Evolutionary conservation across 331 rosid genomes (phyloP).

Genomic region (Telfairia occidentalis): DNA sequence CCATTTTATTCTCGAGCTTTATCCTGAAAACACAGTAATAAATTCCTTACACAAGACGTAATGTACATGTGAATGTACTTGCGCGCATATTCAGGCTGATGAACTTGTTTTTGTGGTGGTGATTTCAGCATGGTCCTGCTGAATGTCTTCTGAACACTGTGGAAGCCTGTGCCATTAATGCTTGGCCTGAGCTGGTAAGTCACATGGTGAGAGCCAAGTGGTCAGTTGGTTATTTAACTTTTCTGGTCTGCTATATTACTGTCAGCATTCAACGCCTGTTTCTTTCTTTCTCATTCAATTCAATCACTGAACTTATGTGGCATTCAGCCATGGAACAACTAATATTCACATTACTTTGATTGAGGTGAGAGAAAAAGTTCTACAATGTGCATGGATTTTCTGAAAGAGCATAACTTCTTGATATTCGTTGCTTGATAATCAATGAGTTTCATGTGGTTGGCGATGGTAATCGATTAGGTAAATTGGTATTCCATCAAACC

Average conservation of each 20-base stretch:
- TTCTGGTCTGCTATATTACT: not conserved
- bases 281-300: not conserved
- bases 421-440: not conserved
- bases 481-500: not conserved
- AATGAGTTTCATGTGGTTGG: not conserved
- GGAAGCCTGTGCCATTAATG: slow-evolving; percentile 71
- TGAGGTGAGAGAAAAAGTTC: not conserved
- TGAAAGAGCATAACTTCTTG: not conserved
- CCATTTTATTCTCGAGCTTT: not conserved
- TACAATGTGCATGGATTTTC: slow-evolving; percentile 1
- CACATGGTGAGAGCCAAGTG: not conserved
- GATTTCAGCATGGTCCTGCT: slow-evolving; percentile 63
- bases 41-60: not conserved
- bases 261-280: not conserved
- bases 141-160: slow-evolving; percentile 79
- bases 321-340: not conserved
- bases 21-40: not conserved
- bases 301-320: not conserved
- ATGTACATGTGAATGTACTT: not conserved
- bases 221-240: not conserved
- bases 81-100: not conserved
- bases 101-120: slow-evolving; percentile 7
- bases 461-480: not conserved
- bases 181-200: slow-evolving; percentile 70
- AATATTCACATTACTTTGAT: not conserved